A percentile compares a stretch with the other conserved stretches of the same genome.
Conservation (phyloP, 352 stramenopile species). For the Globisporangium spinosum region DNA sequence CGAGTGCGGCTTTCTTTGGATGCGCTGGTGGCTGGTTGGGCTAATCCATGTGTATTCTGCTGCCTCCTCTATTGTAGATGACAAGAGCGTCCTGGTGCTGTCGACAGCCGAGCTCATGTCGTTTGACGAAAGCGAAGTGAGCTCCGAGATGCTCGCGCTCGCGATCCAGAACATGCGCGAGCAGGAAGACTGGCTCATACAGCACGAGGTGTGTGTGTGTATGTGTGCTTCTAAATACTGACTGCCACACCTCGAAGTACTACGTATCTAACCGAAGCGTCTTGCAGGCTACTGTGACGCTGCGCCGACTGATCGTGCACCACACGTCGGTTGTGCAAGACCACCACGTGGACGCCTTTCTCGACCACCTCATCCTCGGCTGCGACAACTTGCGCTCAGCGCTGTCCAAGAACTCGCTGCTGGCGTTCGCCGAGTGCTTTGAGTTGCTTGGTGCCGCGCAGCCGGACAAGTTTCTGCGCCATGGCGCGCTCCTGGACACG, state of each 20-base stretch:
- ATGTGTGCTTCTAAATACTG: not conserved
- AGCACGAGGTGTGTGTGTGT: slow-evolving; percentile 38
- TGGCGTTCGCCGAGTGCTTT: slow-evolving; percentile 62
- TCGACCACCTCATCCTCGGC: slow-evolving; percentile 34
- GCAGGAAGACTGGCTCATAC: slow-evolving; percentile 49
- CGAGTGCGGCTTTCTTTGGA: not conserved
- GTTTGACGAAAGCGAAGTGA: slow-evolving; percentile 17
- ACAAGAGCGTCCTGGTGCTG: slow-evolving; percentile 43
- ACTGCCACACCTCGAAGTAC: not conserved
- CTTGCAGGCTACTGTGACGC: slow-evolving; percentile 35
- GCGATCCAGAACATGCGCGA: slow-evolving; percentile 29
- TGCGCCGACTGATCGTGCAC: slow-evolving; percentile 59
- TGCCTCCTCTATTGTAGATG: slow-evolving; percentile 20
- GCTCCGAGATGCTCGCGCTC: slow-evolving; percentile 14
- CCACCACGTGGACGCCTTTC: slow-evolving; percentile 23
- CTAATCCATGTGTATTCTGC: not conserved
- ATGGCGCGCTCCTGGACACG: slow-evolving; percentile 39
- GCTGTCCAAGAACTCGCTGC: slow-evolving; percentile 65
- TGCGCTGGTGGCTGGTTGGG: slow-evolving; percentile 12
- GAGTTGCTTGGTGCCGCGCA: slow-evolving; percentile 29
- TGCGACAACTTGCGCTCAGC: slow-evolving; percentile 67
- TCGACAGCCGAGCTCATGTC: slow-evolving; percentile 37
- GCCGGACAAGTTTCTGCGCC: slow-evolving; percentile 21
- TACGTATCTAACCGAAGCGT: not conserved
- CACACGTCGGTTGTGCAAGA: slow-evolving; percentile 28